Base-by-base conservation (phyloP, 345 rosid genomes). In the Camelina hispida region DNA sequence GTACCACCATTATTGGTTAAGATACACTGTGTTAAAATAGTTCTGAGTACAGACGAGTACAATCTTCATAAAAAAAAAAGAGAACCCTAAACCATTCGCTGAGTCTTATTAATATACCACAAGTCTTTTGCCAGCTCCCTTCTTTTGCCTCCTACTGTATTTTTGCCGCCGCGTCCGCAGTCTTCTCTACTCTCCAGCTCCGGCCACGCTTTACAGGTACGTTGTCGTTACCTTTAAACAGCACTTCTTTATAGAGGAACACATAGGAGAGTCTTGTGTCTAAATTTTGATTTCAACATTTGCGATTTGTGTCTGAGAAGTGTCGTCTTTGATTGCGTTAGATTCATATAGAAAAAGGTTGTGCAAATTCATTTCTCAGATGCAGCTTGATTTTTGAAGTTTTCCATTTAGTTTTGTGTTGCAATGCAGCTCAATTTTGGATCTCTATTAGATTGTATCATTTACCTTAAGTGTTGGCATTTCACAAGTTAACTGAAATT, bases 181-280 rank as follows among this genome's bases (percentile, higher is more conserved):
- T 6, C 18, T 25, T 56, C 38, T 14, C 20, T 4, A 7, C 48
- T 11, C 50, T 22, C 20, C 42, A 46, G 65, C 50, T 56, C 66
- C 66, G 65, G 25, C 56, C 12, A 40, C 12, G 23, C 25, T 37
- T 3, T 15, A 43, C 59, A 47, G 72, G 78, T 73, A 16, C 78
- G 58, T 50, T 61, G 22, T 37, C 51, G 2, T 46, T 20, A 34
- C 9, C 7, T 17, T 43, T 5, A 18, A 13, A 44, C 13, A 3
- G 18, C 13, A 12, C 9, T 4, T 62, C 7, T 18, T 32, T 42
- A 20, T 3, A 2, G 17, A 51, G 6, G 32, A 71, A 35, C n/a
- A 18, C 47, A 14, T 46, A 23, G 9, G 0, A 23, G 12, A 47
- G 13, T 34, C 18, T 37, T 30, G 14, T 61, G 25, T 8, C 14